These are phyloP conservation scores for Lichenothelia convexa DNA, from an alignment of 495 filamentous ascomycete species.

Conservation along the genomic window DNA sequence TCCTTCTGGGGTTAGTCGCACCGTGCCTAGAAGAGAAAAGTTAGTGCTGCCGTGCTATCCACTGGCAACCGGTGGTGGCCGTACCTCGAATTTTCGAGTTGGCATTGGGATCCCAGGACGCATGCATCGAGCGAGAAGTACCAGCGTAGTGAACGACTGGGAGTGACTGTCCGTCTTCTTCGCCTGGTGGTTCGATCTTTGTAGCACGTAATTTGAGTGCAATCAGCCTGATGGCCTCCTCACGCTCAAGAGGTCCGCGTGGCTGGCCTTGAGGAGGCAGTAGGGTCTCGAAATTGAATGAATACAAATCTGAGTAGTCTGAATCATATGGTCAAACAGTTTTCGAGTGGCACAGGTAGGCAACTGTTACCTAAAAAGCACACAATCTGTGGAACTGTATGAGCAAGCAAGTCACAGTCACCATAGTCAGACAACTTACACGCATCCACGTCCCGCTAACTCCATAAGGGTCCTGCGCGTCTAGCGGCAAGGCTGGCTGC, in stretches of 20 bases:
- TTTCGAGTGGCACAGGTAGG: conserved; percentile 3
- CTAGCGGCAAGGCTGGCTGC: conserved; percentile 19
- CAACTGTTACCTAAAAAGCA: too few species aligned
- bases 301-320: conserved; percentile 41
- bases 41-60: not conserved
- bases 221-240: conserved; percentile 44
- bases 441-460: conserved; percentile 41
- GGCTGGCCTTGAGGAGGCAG: too few species aligned
- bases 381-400: too few species aligned
- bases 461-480: conserved; percentile 38
- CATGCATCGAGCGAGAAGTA: conserved; percentile 32
- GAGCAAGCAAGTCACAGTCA: conserved; percentile 1
- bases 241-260: too few species aligned
- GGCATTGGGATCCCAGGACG: conserved; percentile 39
- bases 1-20: conserved; percentile 41
- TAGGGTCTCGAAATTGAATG: conserved; percentile 48
- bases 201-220: conserved; percentile 38
- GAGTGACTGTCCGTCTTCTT: conserved; percentile 29
- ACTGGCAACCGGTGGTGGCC: not conserved
- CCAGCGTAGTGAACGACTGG: conserved; percentile 43
- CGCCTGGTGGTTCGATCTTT: conserved; percentile 30
- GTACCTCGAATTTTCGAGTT: conserved; percentile 31
- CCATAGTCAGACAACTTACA: conserved; percentile 10
- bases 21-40: conserved; percentile 9
- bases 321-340: conserved; percentile 34